Conservation (phyloP, 306 rosid genomes). For the Oxytropis ochrocephala region DNA sequence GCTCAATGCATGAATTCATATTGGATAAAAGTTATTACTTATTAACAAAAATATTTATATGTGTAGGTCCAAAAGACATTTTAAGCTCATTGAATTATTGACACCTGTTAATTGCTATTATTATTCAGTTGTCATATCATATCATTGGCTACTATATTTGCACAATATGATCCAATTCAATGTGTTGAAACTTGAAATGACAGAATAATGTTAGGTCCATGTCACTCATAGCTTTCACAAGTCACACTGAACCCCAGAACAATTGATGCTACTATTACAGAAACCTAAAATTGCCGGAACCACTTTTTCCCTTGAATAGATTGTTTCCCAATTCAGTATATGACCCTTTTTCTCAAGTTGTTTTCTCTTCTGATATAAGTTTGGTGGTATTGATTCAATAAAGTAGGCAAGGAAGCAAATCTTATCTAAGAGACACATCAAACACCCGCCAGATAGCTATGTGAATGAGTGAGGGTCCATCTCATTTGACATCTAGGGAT, state of each 20-base stretch:
- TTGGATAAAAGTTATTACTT: conserved; percentile 14
- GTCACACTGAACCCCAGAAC: not conserved
- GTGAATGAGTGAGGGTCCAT: conserved; percentile 40
- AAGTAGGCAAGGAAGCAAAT: conserved; percentile 24
- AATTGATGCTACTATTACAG: not conserved
- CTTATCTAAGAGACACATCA: conserved; percentile 21
- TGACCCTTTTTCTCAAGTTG: conserved; percentile 1
- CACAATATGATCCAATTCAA: not conserved
- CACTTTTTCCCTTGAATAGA: conserved; percentile 17
- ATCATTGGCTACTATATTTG: not conserved
- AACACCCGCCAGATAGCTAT: conserved; percentile 25
- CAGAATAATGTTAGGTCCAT: conserved; percentile 16
- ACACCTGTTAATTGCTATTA: not conserved
- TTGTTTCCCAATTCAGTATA: conserved; percentile 21
- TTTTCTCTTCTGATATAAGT: conserved; percentile 30
- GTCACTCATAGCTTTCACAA: not conserved
- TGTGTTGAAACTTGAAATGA: conserved; percentile 14
- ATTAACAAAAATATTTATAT: not conserved
- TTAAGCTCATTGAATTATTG: not conserved
- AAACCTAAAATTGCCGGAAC: conserved; percentile 13
- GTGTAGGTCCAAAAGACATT: not conserved
- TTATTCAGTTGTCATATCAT: not conserved
- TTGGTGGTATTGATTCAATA: conserved; percentile 30
- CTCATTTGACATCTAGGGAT: conserved; percentile 33
- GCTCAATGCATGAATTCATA: not conserved